A percentile compares a stretch with the other conserved stretches of the same genome.
These are phyloP conservation scores for Salmacisia buchloeana DNA, from an alignment of 1,284 basidiomycete species.

Conservation along the genomic window DNA sequence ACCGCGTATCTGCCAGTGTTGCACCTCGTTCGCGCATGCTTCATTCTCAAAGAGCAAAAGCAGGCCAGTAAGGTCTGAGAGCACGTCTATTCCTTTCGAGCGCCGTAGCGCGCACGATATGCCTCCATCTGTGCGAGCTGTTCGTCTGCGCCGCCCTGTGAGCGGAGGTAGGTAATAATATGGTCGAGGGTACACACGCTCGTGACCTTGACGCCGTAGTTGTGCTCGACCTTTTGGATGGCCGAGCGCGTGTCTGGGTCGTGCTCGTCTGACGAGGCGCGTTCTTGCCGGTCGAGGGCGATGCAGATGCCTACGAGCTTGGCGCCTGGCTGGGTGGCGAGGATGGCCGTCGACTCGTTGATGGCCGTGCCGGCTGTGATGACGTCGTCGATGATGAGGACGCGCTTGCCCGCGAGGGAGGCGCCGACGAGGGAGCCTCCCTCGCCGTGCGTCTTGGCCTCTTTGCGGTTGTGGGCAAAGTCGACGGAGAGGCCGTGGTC, in stretches of 20 bases:
- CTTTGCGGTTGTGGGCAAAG: constrained; percentile 90
- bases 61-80: no score
- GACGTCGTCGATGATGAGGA: constrained; percentile 86
- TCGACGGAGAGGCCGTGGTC: constrained; percentile 66
- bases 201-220: constrained; percentile 65
- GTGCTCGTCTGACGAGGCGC: constrained; percentile 57
- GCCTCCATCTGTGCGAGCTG: constrained; percentile 70
- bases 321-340: constrained; percentile 27
- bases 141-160: constrained; percentile 60
- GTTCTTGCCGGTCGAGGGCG: constrained; percentile 83
- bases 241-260: constrained; percentile 41
- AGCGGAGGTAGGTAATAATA: constrained; percentile 74
- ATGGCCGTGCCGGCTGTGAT: constrained; percentile 72
- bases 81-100: neutral
- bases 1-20: no score
- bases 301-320: constrained; percentile 79
- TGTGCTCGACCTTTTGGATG: constrained; percentile 69
- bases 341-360: constrained; percentile 44
- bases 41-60: no score
- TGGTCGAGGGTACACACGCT: constrained; percentile 78
- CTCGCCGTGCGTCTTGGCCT: constrained; percentile 92
- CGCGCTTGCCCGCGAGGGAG: constrained; percentile 67
- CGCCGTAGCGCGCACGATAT: constrained; percentile 76
- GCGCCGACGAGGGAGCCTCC: constrained; percentile 90
- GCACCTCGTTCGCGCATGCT: no score